These are phyloP conservation scores for Globisporangium splendens DNA, from an alignment of 352 stramenopile species.

Conservation along the genomic window DNA sequence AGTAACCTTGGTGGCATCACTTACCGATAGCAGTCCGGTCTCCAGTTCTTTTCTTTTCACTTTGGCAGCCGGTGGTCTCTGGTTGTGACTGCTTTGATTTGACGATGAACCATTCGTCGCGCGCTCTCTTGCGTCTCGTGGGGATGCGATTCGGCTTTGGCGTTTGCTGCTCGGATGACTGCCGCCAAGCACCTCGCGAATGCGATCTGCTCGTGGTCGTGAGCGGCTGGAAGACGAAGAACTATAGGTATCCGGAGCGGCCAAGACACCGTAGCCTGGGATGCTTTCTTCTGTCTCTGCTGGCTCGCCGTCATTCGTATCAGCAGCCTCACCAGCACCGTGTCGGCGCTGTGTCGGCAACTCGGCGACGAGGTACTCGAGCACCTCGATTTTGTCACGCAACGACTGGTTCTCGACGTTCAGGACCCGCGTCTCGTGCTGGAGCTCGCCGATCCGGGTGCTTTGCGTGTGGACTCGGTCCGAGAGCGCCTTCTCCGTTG, in stretches of 20 bases:
- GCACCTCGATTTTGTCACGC: conserved; percentile 52
- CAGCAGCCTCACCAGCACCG: neutral
- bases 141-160: neutral
- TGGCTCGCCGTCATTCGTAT: conserved; percentile 10
- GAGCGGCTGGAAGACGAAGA: conserved; percentile 5
- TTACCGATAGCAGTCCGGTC: conserved; percentile 42
- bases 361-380: conserved; percentile 45
- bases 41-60: conserved; percentile 17
- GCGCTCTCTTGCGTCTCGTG: neutral
- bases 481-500: conserved; percentile 39
- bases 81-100: conserved; percentile 6
- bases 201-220: conserved; percentile 17
- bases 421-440: conserved; percentile 37
- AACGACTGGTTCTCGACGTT: conserved; percentile 56
- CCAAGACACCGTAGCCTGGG: conserved; percentile 30
- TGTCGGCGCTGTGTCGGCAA: conserved; percentile 4
- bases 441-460: conserved; percentile 20
- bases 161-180: conserved; percentile 5
- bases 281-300: conserved; percentile 21
- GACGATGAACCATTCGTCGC: neutral
- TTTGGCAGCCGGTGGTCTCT: conserved; percentile 5
- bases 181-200: conserved; percentile 16
- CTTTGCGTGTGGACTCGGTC: conserved; percentile 20
- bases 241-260: neutral
- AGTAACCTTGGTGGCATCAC: neutral